Evolutionary conservation across 208 protist species (phyloP).

Genomic region (Lotmaria passim): DNA sequence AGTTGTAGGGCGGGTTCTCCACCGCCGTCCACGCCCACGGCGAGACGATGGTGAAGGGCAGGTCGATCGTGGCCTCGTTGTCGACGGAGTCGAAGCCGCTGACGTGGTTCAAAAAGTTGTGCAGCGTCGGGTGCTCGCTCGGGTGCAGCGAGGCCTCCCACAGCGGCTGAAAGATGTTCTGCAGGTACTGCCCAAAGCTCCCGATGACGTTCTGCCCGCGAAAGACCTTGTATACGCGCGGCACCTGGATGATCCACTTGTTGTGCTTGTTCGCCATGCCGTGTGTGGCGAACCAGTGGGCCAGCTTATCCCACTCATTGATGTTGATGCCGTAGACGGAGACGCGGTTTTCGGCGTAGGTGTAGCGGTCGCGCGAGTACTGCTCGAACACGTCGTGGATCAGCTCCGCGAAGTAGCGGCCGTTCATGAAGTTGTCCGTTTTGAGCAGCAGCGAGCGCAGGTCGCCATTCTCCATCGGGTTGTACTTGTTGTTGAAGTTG

Average conservation of each 20-base stretch:
- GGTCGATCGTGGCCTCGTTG: slow-evolving; percentile 97
- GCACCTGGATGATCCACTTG: slow-evolving; percentile 98
- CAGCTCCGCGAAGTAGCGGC: slow-evolving; percentile 97
- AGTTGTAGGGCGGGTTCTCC: slow-evolving; percentile 99
- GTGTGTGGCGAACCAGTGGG: slow-evolving; percentile 96
- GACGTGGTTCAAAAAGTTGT: slow-evolving; percentile 97
- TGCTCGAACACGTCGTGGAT: slow-evolving; percentile 96
- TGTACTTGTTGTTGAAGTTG: slow-evolving; percentile 99
- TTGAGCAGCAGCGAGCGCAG: slow-evolving; percentile 98
- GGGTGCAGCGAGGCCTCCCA: slow-evolving; percentile 98
- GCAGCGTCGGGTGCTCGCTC: slow-evolving; percentile 93
- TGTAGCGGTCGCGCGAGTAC: slow-evolving; percentile 96
- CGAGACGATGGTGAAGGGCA: slow-evolving; percentile 75
- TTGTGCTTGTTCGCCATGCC: slow-evolving; percentile 96
- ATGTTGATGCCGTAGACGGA: slow-evolving; percentile 93
- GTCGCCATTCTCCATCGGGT: slow-evolving; percentile 94
- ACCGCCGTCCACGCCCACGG: slow-evolving; percentile 94
- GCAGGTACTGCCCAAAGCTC: slow-evolving; percentile 96
- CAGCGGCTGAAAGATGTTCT: slow-evolving; percentile 98
- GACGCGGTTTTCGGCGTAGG: slow-evolving; percentile 93
- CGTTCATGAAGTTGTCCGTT: slow-evolving; percentile 98
- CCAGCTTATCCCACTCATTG: slow-evolving; percentile 97
- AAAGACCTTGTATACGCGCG: slow-evolving; percentile 96
- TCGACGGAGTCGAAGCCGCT: slow-evolving; percentile 99
- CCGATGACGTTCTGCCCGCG: slow-evolving; percentile 88